Conservation (phyloP, 495 filamentous ascomycete genomes). For the Astrothelium macrocarpum region DNA sequence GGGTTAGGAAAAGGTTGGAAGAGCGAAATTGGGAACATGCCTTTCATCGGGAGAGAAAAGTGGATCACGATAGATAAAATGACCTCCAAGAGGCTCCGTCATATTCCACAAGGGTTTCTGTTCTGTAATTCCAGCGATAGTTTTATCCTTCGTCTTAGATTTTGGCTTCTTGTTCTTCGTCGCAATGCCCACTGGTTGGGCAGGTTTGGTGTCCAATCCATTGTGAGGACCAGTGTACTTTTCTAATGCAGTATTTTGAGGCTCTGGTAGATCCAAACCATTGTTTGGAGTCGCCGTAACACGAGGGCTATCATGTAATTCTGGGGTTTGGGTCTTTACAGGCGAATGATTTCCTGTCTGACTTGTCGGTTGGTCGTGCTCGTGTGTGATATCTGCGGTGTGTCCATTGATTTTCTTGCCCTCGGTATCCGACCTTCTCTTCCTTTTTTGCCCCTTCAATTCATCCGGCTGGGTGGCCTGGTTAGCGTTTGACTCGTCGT, state of each 20-base stretch:
- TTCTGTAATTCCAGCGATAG: background rate
- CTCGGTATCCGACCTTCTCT: background rate
- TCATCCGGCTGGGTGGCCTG: background rate
- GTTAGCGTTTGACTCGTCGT: background rate
- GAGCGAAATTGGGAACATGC: conserved; percentile 39
- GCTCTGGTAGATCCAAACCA: background rate
- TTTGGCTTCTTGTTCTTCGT: background rate
- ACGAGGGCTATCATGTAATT: background rate
- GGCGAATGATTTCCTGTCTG: background rate
- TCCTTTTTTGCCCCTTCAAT: background rate
- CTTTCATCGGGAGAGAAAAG: conserved; percentile 71
- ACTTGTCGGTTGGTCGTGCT: background rate
- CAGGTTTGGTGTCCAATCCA: background rate
- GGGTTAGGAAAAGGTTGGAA: background rate
- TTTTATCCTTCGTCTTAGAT: too few relatives aligned
- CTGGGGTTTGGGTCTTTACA: background rate
- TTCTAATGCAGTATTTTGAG: background rate
- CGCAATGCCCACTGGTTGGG: too few relatives aligned
- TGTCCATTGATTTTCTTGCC: background rate
- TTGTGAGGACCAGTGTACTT: background rate
- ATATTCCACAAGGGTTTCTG: conserved; percentile 40
- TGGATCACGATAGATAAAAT: conserved; percentile 64
- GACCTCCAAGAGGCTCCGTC: conserved; percentile 54
- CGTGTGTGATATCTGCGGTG: background rate
- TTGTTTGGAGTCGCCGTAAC: background rate